Base-by-base conservation (phyloP, 306 rosid genomes). In the Amphicarpaea edgeworthii region DNA sequence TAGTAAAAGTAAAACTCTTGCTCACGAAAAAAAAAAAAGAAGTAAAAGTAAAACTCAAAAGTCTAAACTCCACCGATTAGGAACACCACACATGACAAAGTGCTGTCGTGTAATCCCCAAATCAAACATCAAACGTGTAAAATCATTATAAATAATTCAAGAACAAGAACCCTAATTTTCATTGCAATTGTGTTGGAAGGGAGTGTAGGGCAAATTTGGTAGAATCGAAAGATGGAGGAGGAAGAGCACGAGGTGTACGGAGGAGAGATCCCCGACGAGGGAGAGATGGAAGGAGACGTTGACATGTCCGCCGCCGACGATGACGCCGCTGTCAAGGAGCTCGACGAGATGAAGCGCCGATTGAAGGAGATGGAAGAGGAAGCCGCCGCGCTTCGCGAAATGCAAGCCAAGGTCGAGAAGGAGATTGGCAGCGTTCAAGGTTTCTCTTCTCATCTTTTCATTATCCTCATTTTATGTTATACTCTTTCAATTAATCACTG, bases 191-290 rank as follows among this genome's bases (percentile, higher is more conserved):
- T 14, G 16, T 42, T 77, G 12, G 10, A 68, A 42, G 37, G 20
- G 38, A 17, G 69, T 23, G 38, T 1, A 53, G 38, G 21, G 23
- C 23, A 15, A 26, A 61, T 80, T 42, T 50, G 28, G 55, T 59
- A 1, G 72, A 70, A 66, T 65, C 59, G 23, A 68, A 73, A 21
- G 7, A 93, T 91, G 98, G 97, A 91, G 1, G 97, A 91, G 83
- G 97, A 93, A 70, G 98, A 91, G 81, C 98, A 90, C 42, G 98
- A 93, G 89, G 97, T 93, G 30, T 91, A 93, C 88, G 98, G 98
- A 19, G 98, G 91, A 60, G 98, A 91, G 75, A 93, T 93, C 76
- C 98, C 98, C 0, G 97, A 87, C 83, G 97, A 81, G 12, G 91
- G 79, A 6, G 97, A 90, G 57, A 68, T 91, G 86, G 97, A 90